Conservation (phyloP, 202 grass and related monocot species). For the Brachypodium distachyon region DNA sequence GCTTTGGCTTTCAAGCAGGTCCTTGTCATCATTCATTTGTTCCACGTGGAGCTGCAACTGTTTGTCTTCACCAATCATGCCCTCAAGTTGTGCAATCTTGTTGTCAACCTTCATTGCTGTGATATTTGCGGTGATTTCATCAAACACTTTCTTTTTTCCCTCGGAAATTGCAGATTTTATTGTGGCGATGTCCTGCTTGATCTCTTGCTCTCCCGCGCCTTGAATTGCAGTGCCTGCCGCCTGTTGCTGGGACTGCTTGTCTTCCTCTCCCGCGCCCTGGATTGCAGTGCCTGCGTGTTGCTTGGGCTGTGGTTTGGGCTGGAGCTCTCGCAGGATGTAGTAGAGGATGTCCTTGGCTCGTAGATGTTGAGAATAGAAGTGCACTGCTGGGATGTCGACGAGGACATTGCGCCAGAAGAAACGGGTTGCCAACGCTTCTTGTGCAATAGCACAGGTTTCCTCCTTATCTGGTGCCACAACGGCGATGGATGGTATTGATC, state of each 20-base stretch:
- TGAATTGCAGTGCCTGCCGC: neutral
- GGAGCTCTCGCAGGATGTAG: neutral
- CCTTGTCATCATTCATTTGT: neutral
- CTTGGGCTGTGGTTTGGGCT: neutral
- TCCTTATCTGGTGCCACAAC: neutral
- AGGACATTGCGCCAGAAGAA: neutral
- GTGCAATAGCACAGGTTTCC: neutral
- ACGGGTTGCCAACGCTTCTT: neutral
- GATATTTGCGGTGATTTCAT: neutral
- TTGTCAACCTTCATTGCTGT: neutral
- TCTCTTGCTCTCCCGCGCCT: neutral
- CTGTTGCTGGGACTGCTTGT: neutral
- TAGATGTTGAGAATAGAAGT: rapidly evolving
- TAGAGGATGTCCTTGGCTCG: neutral
- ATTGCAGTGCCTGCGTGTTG: neutral
- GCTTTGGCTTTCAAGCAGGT: neutral
- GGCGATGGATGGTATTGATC: neutral
- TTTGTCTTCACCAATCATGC: rapidly evolving
- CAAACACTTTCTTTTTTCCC: neutral
- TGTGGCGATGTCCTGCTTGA: neutral
- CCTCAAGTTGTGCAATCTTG: neutral
- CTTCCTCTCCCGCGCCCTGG: neutral
- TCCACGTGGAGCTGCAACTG: neutral
- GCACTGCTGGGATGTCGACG: neutral
- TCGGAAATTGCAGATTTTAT: neutral